Evolutionary conservation across 2,329 filamentous ascomycete genomes (phyloP).

Genomic region (Cordyceps cateniannulata): DNA sequence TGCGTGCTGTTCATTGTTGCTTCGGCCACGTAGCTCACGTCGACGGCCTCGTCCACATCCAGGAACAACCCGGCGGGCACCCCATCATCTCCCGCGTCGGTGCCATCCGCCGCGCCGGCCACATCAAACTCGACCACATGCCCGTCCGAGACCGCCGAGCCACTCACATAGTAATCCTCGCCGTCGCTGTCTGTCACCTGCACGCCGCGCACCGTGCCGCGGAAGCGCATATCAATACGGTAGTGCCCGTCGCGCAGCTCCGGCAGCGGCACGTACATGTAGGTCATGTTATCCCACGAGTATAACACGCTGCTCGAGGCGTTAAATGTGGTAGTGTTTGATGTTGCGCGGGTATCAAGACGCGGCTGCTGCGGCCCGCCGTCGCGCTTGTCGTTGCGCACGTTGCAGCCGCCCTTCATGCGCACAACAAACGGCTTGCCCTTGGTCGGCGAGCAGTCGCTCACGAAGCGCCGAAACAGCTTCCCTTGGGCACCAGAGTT

Average conservation of each 20-base stretch:
- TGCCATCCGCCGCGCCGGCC: not conserved
- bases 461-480: not conserved
- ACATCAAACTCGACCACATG: not conserved
- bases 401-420: constrained; percentile 3
- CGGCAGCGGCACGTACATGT: constrained; percentile 5
- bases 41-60: not conserved
- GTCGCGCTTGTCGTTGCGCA: constrained; percentile 1
- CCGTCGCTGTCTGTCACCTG: not conserved
- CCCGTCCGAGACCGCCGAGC: not conserved
- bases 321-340: not conserved
- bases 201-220: not conserved
- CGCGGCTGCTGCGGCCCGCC: not conserved
- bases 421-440: not conserved
- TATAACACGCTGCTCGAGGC: not conserved
- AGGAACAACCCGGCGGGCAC: not conserved
- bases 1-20: not conserved
- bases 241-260: not conserved
- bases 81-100: not conserved
- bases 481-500: not conserved
- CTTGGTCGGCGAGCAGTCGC: not conserved
- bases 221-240: not conserved
- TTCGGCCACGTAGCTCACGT: not conserved
- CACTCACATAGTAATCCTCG: not conserved
- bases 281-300: not conserved
- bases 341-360: not conserved